These are phyloP conservation scores for Amyloporia xantha DNA, from an alignment of 768 basidiomycete species.

Conservation along the genomic window DNA sequence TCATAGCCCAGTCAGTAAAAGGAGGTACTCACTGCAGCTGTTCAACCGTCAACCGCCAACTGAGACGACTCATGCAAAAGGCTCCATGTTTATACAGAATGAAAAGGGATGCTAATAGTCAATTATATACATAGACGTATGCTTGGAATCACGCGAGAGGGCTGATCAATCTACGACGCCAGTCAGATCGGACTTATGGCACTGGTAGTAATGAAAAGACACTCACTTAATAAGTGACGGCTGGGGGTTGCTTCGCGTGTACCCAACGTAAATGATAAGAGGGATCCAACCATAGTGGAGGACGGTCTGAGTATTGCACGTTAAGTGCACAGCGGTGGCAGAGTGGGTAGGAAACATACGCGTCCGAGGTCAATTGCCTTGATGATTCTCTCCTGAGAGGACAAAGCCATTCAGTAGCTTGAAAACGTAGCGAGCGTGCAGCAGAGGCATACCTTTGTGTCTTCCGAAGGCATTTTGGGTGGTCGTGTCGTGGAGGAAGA, in stretches of 20 bases:
- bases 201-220: constrained; percentile 1
- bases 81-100: too few relatives aligned
- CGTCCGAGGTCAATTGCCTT: constrained; percentile 78
- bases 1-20: constrained; percentile 30
- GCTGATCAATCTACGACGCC: constrained; percentile 71
- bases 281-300: constrained; percentile 97
- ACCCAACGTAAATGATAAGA: constrained; percentile 92
- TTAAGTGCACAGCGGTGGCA: constrained; percentile 2
- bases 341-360: constrained; percentile 39
- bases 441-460: constrained; percentile 63
- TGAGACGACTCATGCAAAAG: too few relatives aligned
- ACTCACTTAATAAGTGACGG: constrained; percentile 93
- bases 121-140: constrained; percentile 16
- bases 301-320: constrained; percentile 51
- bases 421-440: not conserved
- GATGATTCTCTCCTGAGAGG: constrained; percentile 66
- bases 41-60: too few relatives aligned
- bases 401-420: not conserved
- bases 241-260: constrained; percentile 86
- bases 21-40: not conserved
- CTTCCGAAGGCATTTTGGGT: constrained; percentile 75
- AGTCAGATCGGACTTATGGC: not conserved
- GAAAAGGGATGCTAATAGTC: not conserved
- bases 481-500: constrained; percentile 24
- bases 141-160: constrained; percentile 76